Base-by-base conservation (phyloP, 2,329 filamentous ascomycete species). In the Thelonectria discophora region DNA sequence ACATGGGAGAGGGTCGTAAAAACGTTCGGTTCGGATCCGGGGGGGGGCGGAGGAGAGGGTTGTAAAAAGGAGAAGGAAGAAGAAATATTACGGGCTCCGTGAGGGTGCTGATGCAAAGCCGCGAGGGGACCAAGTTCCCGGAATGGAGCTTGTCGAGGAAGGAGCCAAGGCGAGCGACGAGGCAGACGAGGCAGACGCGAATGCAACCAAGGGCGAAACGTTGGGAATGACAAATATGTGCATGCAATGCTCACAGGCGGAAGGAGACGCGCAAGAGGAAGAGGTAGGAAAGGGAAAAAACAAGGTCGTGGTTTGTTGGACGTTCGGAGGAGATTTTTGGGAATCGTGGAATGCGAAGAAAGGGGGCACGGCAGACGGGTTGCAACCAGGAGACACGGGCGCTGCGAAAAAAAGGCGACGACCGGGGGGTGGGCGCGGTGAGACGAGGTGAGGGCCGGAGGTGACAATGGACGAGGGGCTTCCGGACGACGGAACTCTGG, bases 1-100 rank as follows among this genome's bases (percentile, higher is more conserved):
- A 75, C 76, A 78, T 78, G 70, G 71, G 68, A 69, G 57, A 66
- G 57, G 66, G 39, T 67, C 55, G 66, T 66, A 49, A 64, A 66
- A 43, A 55, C 62, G 50, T 34, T 69, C 65, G 63, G 67, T 61
- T 62, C n/a, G n/a, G n/a, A n/a, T n/a, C n/a, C n/a, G n/a, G n/a
- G n/a, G n/a, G n/a, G n/a, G n/a, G n/a, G n/a, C n/a, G n/a, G n/a
- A n/a, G n/a, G n/a, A 63, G 65, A 45, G 60, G 63, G 67, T 54
- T 63, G 51, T 64, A 61, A 63, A 55, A 62, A 47, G 55, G 62
- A 55, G 58, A 56, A 40, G 53, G 43, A 18, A 27, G 18, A n/a
- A 48, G 51, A 67, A 65, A 59, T 73, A 73, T 74, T 72, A 75
- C 73, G 65, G 62, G 58, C 62, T 68, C 64, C 65, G 67, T 58